phyloP scores from a whole-genome alignment of 352 stramenopile species.

The Globisporangium megalacanthum region DNA sequence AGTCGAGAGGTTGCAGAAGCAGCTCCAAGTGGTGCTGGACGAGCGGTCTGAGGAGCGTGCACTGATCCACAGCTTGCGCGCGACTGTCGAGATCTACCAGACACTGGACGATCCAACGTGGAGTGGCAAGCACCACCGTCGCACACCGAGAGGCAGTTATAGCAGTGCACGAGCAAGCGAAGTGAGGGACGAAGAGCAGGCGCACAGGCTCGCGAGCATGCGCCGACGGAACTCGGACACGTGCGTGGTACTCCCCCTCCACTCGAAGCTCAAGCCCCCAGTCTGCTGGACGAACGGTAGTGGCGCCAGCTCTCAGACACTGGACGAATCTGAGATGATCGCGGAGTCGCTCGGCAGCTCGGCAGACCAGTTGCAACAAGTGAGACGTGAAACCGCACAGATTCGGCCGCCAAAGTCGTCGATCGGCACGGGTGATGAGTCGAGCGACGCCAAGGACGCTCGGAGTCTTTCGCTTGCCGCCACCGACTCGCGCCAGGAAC shows the following conservation, averaged over 20 bases:
- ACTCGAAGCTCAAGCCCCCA: slow-evolving; percentile 6
- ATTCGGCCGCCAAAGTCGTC: slow-evolving; percentile 12
- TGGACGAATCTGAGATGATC: slow-evolving; percentile 45
- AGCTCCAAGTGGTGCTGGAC: slow-evolving; percentile 17
- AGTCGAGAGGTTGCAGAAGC: slow-evolving; percentile 21
- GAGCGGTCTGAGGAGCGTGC: slow-evolving; percentile 44
- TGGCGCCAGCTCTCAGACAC: slow-evolving; percentile 33
- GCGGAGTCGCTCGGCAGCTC: slow-evolving; percentile 33
- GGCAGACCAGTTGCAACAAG: slow-evolving; percentile 36
- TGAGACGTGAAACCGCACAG: slow-evolving; percentile 28
- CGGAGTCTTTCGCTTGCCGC: slow-evolving; percentile 5
- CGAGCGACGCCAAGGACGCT: slow-evolving; percentile 1
- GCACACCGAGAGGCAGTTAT: not conserved
- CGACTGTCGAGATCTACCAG: slow-evolving; percentile 60
- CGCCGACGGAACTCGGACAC: slow-evolving; percentile 22
- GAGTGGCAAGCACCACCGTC: slow-evolving; percentile 14
- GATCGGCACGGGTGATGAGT: slow-evolving; percentile 5
- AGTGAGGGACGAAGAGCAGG: slow-evolving; percentile 12
- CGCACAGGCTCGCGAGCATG: slow-evolving; percentile 1
- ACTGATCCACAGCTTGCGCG: slow-evolving; percentile 54
- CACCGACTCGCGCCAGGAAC: slow-evolving; percentile 34
- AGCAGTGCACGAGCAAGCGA: not conserved
- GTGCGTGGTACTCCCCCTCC: slow-evolving; percentile 4
- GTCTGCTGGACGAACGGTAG: slow-evolving; percentile 15
- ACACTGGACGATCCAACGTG: slow-evolving; percentile 38